Base-by-base conservation (phyloP, 176 grass and related monocot genomes). In the Oryza australiensis region DNA sequence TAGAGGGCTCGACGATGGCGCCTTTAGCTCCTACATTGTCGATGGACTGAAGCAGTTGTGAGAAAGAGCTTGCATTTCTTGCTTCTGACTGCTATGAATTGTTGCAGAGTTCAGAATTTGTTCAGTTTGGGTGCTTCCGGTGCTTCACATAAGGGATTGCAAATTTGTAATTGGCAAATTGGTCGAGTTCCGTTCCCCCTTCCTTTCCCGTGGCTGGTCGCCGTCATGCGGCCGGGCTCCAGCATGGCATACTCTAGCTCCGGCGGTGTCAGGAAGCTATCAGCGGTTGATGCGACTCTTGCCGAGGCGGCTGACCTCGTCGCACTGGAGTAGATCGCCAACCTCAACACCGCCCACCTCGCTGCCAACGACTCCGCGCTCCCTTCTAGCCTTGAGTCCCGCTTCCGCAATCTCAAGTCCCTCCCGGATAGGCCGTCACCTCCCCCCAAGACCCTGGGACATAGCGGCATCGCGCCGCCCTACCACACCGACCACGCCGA, bases 401-500 rank as follows among this genome's bases (percentile, higher is more conserved):
- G 95, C 16, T 98, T 93, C 88, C 84, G 86, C 71, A 94, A 94
- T 84, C 92, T 98, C 84, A 98, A 98, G 43, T 94, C 90, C 38
- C 86, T 94, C 42, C 0, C 66, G n/a, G n/a, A n/a, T n/a, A n/a
- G n/a, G 22, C 1, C 74, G 7, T 11, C 65, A 0, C 46, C 62
- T 2, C 53, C 80, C 64, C 37, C 38, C 40, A 67, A 26, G 70
- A 16, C 42, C 55, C 60, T 88, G 15, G 24, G 15, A 4, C 82
- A 70, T 23, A 73, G 70, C 65, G 27, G 9, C 70, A 92, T 68
- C 48, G 73, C 72, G 43, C 83, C 86, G 83, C 70, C 71, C 66
- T 32, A 13, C 45, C 66, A 29, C 27, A 62, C 69, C 26, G 72
- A 24, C 6, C 37, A 65, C 0, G 2, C 9, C 15, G 38, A 42